phyloP scores from a whole-genome alignment of 2,329 filamentous ascomycete genomes.

The Cladosporium oxysporum region DNA sequence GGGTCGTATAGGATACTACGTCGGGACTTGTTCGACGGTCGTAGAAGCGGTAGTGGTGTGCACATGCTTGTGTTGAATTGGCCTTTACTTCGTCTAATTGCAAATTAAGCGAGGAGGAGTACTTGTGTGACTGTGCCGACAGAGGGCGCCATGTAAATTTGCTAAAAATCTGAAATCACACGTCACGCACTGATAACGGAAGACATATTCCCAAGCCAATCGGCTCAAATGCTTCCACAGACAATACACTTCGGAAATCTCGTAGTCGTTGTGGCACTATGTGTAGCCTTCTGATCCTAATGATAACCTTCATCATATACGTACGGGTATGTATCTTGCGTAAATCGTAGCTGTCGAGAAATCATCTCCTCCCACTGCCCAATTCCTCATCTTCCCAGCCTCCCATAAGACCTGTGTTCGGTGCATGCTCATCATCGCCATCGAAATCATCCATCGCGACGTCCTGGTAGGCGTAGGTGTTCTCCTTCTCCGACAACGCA shows the following conservation, averaged over 20 bases:
- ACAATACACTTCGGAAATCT: background rate
- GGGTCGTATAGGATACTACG: background rate
- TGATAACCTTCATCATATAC: background rate
- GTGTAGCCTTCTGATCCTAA: background rate
- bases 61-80: background rate
- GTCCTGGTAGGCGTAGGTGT: constrained; percentile 7
- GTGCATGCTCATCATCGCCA: background rate
- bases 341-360: background rate
- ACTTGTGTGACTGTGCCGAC: too few relatives aligned
- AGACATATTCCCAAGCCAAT: too few relatives aligned
- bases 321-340: background rate
- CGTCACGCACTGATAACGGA: too few relatives aligned
- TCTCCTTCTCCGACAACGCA: constrained; percentile 24
- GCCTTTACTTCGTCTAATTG: background rate
- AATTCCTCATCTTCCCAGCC: constrained; percentile 14
- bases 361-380: constrained; percentile 1
- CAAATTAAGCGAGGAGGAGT: background rate
- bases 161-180: background rate
- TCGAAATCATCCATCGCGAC: constrained; percentile 13
- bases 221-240: too few relatives aligned
- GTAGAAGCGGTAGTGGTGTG: background rate
- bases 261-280: background rate
- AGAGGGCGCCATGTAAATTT: background rate
- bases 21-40: background rate
- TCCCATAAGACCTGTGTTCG: constrained; percentile 4